Evolutionary conservation across 179 eudicot genomes (phyloP), one percentile per base, ranked within the genome.

Genomic region (Carnegiea gigantea): DNA sequence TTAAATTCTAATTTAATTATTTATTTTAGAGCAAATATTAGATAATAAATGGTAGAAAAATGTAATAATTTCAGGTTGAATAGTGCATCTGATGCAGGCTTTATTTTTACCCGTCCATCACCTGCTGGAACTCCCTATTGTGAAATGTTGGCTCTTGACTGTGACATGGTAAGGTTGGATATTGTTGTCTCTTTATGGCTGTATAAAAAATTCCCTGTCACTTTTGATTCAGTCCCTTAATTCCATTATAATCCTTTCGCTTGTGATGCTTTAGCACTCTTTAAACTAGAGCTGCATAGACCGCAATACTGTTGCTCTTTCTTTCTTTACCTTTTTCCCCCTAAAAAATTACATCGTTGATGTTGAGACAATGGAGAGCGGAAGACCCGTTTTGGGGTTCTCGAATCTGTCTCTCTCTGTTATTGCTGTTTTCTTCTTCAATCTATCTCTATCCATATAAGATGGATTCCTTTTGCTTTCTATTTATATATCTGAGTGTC

Each of bases 111-210:
- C 33, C 86, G 81, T 44, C 88, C 97, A 1, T 87, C 97, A 80
- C 95, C 96, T 82, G 79, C 86, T 30, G 97, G 90, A 51, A 83
- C 80, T 68, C 85, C 91, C 65, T 83, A 85, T 33, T 84, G 87
- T 88, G 91, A 92, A 78, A 75, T 96, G 40, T 84, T 96, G 89
- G 96, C 97, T 49, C 93, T 96, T 85, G 99, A 96, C 85, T 96
- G 99, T 79, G 98, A 96, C 87, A 96, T 96, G 99, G 99, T 94
- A 92, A 84, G 84, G 38, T 24, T 9, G 30, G 59, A 53, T 73
- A 40, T 86, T 20, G 30, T 30, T 80, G 30, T 30, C 80, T 6
- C 51, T 70, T 60, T 76, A 21, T 15, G 33, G 14, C 26, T 78
- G 5, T 11, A 24, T 51, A 28, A 14, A 54, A 82, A 13, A 9